Base-by-base conservation (phyloP, 2,329 filamentous ascomycete species). In the Xylaria sp. region DNA sequence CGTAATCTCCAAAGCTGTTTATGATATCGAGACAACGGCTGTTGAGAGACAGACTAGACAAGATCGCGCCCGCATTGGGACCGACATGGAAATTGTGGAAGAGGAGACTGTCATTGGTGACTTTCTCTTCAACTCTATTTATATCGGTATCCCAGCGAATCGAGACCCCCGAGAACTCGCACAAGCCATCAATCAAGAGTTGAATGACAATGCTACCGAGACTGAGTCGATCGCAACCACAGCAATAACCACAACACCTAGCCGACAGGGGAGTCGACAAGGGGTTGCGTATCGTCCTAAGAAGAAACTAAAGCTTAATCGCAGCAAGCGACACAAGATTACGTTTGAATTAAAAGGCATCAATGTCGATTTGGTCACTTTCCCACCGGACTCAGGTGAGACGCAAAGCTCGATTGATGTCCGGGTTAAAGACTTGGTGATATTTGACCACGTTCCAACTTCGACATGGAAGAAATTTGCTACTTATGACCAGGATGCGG, bases 391-490 rank as follows among this genome's bases (percentile, higher is more conserved):
- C 3, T 88, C 87, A 20, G 92, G 90, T 1, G 94, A 97, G 78
- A 96, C 93, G 0, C 88, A 97, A 76, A 97, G 90, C 77, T 96
- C 94, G 22, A 83, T 98, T 42, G 93, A 97, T 77, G 82, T 98
- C 38, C 89, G 93, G 9, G 84, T 99, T 11, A 86, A 88, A 44
- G 91, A 96, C 65, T 83, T 99, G 13, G 94, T 97, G 72, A 90
- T 99, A 17, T 97, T 96, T 69, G 96, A 99, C 77, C 93, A 97
- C 75, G 87, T 99, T 2, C 93, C 94, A 1, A 95, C 93, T 0
- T 99, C 96, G 3, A 97, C 95, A 0, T 99, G 96, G 96, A 96
- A 92, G 79, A 99, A 97, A 77, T 99, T 99, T 80, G 90, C 93
- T 15, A 98, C 95, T 0, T 97, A 97, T 74, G 92, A 97, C 81